Evolutionary conservation across 2,329 filamentous ascomycete genomes (phyloP), one percentile per base, ranked within the genome.

Genomic region (Sarocladium brachiariae): DNA sequence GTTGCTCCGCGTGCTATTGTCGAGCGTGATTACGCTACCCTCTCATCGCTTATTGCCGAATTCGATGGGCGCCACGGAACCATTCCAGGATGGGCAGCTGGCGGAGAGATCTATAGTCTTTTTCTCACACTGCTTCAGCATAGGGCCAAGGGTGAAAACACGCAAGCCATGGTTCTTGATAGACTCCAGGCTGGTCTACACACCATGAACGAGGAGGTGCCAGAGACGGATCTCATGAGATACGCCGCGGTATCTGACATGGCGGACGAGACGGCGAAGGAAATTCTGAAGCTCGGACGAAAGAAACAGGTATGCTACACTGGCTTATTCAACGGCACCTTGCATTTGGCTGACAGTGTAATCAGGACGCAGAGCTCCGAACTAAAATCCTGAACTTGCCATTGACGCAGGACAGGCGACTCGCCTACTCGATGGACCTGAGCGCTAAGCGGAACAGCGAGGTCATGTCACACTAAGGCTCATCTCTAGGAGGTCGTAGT

Each of bases 1-100:
- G 90, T 97, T 25, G 93, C 88, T 0, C 93, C 93, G 0, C 75
- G 78, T 24, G 82, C 89, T 10, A 79, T 99, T 55, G 86, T 99
- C 54, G 86, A 89, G 61, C 83, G 86, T 38, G 86, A 96, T 63
- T 92, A 89, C 60, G 76, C 78, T 18, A 77, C 76, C 2, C 72
- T 97, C 1, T 78, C 80, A 35, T 72, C 77, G 27, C 73, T 96
- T 34, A 77, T 97, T 33, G 73, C 75, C 16, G 82, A 84, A 53
- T 96, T 99, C 61, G 70, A 83, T 49, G 75, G 74, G 1, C 81
- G 77, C 24, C 76, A 81, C 27, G 70, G 76, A 33, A 69, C 73
- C 18, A 83, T 95, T 27, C 68, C 77, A 10, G 83, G 85, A 50
- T 96, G 93, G 93, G 72, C 81, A 9, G 69, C 81, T 16, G 91